phyloP scores from a whole-genome alignment of 2,329 filamentous ascomycete genomes.

The Dendryphion nanum region DNA sequence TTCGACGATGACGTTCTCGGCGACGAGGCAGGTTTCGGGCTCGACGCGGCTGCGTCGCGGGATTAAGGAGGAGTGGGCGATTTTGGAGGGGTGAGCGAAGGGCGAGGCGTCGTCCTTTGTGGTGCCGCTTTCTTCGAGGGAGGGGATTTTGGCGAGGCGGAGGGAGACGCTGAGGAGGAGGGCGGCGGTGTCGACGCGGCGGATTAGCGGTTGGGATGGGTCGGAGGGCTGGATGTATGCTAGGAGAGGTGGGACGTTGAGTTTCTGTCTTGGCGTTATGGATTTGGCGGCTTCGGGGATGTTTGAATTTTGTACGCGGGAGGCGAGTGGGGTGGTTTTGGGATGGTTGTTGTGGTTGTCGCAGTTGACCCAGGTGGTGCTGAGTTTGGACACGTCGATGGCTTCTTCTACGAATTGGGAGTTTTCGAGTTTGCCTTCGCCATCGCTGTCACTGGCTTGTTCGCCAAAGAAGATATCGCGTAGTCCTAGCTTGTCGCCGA shows the following conservation, averaged over 20 bases:
- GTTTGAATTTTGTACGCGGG: constrained; percentile 32
- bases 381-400: constrained; percentile 54
- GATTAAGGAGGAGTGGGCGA: constrained; percentile 80
- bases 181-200: constrained; percentile 83
- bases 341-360: too few relatives aligned
- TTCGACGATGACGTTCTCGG: constrained; percentile 83
- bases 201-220: constrained; percentile 63
- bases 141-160: constrained; percentile 80
- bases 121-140: constrained; percentile 60
- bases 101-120: constrained; percentile 56
- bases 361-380: constrained; percentile 55
- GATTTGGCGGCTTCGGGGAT: constrained; percentile 27
- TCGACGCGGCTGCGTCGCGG: constrained; percentile 80
- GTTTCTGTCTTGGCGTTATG: constrained; percentile 27
- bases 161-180: constrained; percentile 80
- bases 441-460: constrained; percentile 40
- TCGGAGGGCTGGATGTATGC: constrained; percentile 75
- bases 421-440: constrained; percentile 8
- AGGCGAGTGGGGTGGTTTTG: constrained; percentile 26
- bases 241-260: constrained; percentile 69
- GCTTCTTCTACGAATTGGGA: constrained; percentile 50
- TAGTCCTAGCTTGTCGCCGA: constrained; percentile 75
- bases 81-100: constrained; percentile 75
- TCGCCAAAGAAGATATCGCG: constrained; percentile 60
- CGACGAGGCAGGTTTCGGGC: constrained; percentile 76